Evolutionary conservation across 441 rosid species (phyloP).

Genomic region (Biscutella laevigata): DNA sequence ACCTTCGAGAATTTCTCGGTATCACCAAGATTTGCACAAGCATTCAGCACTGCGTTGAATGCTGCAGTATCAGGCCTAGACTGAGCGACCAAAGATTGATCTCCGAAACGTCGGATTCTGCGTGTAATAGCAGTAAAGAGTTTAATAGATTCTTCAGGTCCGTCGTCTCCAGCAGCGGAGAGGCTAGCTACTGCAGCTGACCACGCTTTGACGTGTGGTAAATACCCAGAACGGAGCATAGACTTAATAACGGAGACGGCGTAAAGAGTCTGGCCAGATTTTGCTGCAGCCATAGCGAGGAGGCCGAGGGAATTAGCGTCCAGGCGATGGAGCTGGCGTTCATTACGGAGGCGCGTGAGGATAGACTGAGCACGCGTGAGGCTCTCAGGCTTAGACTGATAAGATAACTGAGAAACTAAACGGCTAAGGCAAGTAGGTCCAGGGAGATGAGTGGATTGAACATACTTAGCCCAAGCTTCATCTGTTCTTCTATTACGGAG

Average conservation of each 20-base stretch:
- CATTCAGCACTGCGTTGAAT: slow-evolving; percentile 76
- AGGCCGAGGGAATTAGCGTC: slow-evolving; percentile 91
- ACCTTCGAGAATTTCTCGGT: slow-evolving; percentile 43
- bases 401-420: slow-evolving; percentile 70
- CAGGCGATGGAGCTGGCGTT: slow-evolving; percentile 76
- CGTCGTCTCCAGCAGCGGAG: slow-evolving; percentile 54
- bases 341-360: slow-evolving; percentile 85
- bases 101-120: slow-evolving; percentile 41
- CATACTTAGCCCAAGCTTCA: slow-evolving; percentile 67
- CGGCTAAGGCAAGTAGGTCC: slow-evolving; percentile 85
- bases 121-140: slow-evolving; percentile 50
- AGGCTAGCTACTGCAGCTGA: slow-evolving; percentile 72
- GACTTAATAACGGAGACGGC: slow-evolving; percentile 69
- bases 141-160: slow-evolving; percentile 52
- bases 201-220: slow-evolving; percentile 88
- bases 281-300: slow-evolving; percentile 72
- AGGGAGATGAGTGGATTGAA: slow-evolving; percentile 50
- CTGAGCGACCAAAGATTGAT: slow-evolving; percentile 39
- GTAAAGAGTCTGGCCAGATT: slow-evolving; percentile 58
- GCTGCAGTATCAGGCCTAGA: slow-evolving; percentile 81
- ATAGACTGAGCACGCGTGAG: slow-evolving; percentile 78
- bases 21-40: slow-evolving; percentile 79
- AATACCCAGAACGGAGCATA: slow-evolving; percentile 84
- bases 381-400: slow-evolving; percentile 40
- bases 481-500: slow-evolving; percentile 68